Evolutionary conservation across 345 rosid species (phyloP).

Genomic region (Luvunga scandens): DNA sequence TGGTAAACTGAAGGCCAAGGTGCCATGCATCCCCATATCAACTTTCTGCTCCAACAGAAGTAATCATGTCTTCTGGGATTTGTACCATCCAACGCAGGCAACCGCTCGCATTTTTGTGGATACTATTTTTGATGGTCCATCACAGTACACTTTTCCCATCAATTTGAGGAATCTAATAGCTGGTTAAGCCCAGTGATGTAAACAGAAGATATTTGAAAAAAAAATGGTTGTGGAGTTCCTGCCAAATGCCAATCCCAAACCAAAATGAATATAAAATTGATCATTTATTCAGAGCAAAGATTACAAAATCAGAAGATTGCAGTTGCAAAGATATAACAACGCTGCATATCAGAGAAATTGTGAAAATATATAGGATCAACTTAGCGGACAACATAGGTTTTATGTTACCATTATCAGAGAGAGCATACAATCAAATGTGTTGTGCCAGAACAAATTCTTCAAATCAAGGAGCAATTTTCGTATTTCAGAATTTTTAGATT

Average conservation of each 20-base stretch:
- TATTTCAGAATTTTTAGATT: not conserved
- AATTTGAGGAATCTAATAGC: slow-evolving; percentile 49
- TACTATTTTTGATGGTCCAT: slow-evolving; percentile 38
- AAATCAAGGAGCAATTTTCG: not conserved
- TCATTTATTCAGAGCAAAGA: not conserved
- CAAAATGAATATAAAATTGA: not conserved
- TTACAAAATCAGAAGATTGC: not conserved
- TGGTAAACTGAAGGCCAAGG: slow-evolving; percentile 49
- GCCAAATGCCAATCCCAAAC: not conserved
- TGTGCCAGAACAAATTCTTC: not conserved
- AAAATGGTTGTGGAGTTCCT: not conserved
- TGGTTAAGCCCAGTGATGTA: slow-evolving; percentile 2
- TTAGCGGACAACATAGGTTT: not conserved
- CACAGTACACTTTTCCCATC: slow-evolving; percentile 41
- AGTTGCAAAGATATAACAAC: not conserved
- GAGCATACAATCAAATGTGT: not conserved
- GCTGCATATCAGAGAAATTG: not conserved
- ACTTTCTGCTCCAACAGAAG: slow-evolving; percentile 57
- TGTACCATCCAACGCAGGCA: slow-evolving; percentile 66
- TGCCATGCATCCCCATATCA: slow-evolving; percentile 54
- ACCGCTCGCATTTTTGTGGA: slow-evolving; percentile 44
- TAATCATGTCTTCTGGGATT: slow-evolving; percentile 80
- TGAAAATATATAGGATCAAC: not conserved
- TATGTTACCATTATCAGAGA: not conserved
- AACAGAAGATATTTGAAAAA: not conserved